Conservation (phyloP, 1,139 yeast species). For the Hansenula anomala region DNA sequence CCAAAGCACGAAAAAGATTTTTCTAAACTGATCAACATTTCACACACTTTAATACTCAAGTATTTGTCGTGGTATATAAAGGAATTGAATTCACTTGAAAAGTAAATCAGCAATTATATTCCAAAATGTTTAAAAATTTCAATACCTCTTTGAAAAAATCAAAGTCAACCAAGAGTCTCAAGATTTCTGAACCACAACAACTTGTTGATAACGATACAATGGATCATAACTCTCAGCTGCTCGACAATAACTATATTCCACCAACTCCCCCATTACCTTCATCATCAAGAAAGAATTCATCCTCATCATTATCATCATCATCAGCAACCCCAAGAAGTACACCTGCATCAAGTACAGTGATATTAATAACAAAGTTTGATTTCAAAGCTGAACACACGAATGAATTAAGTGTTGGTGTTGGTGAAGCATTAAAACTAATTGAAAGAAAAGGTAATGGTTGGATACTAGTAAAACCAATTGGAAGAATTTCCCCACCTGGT, state of each 20-base stretch:
- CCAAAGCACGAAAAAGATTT: too few relatives aligned
- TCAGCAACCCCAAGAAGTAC: conserved; percentile 3
- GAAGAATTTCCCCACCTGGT: conserved; percentile 53
- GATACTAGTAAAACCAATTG: conserved; percentile 59
- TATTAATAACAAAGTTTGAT: conserved; percentile 33
- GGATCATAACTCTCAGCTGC: neutral
- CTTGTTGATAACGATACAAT: too few relatives aligned
- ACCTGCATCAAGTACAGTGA: conserved; percentile 7
- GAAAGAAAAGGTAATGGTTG: conserved; percentile 58
- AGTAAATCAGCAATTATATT: too few relatives aligned
- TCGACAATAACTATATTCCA: neutral
- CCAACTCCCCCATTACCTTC: neutral
- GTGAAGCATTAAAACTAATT: conserved; percentile 53
- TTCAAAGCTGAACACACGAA: conserved; percentile 51
- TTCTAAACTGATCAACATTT: too few relatives aligned
- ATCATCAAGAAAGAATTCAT: neutral
- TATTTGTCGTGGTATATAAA: too few relatives aligned
- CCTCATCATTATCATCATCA: too few relatives aligned
- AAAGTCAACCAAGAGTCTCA: neutral
- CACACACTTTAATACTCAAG: too few relatives aligned
- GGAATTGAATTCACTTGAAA: too few relatives aligned
- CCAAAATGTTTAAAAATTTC: neutral
- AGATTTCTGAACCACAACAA: conserved; percentile 1
- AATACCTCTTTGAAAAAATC: neutral
- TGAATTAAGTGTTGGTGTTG: conserved; percentile 46